Conservation (phyloP, 177 flowering plant species). For the Telopea speciosissima region DNA sequence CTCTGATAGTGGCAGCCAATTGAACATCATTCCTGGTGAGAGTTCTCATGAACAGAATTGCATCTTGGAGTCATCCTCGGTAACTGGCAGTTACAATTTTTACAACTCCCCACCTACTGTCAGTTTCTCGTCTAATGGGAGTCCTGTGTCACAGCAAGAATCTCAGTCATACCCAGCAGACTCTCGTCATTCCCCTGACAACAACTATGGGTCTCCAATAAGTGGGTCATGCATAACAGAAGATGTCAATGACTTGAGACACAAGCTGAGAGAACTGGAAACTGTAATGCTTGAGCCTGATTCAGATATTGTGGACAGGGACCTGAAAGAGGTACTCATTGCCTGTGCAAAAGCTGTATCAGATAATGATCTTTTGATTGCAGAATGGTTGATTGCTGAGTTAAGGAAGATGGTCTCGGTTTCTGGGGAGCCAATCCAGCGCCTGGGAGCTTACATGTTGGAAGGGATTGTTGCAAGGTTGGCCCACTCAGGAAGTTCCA, state of each 20-base stretch:
- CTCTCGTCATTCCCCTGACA: constrained; percentile 36
- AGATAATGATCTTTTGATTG: constrained; percentile 32
- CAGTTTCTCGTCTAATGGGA: constrained; percentile 44
- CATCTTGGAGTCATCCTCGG: constrained; percentile 51
- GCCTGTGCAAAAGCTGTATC: constrained; percentile 61
- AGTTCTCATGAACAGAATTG: constrained; percentile 26
- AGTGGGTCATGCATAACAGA: constrained; percentile 42
- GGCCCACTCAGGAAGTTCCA: constrained; percentile 56
- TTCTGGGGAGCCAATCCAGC: constrained; percentile 66
- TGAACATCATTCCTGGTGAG: constrained; percentile 14
- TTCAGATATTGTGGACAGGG: constrained; percentile 38
- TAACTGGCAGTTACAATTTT: constrained; percentile 17
- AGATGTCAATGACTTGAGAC: constrained; percentile 39
- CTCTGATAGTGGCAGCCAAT: constrained; percentile 27
- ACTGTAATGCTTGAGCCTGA: constrained; percentile 66
- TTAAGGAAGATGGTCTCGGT: constrained; percentile 73
- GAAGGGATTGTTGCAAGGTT: constrained; percentile 73
- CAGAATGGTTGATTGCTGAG: constrained; percentile 55
- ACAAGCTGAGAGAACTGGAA: constrained; percentile 69
- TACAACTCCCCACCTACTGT: constrained; percentile 42
- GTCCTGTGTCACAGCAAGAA: constrained; percentile 45
- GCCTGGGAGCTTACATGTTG: constrained; percentile 74
- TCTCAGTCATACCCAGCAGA: constrained; percentile 38
- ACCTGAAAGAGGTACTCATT: constrained; percentile 45
- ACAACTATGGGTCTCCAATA: constrained; percentile 33